Evolutionary conservation across 2,329 filamentous ascomycete species (phyloP), one percentile per base, ranked within the genome.

Genomic region (Thermothelomyces thermophilus): DNA sequence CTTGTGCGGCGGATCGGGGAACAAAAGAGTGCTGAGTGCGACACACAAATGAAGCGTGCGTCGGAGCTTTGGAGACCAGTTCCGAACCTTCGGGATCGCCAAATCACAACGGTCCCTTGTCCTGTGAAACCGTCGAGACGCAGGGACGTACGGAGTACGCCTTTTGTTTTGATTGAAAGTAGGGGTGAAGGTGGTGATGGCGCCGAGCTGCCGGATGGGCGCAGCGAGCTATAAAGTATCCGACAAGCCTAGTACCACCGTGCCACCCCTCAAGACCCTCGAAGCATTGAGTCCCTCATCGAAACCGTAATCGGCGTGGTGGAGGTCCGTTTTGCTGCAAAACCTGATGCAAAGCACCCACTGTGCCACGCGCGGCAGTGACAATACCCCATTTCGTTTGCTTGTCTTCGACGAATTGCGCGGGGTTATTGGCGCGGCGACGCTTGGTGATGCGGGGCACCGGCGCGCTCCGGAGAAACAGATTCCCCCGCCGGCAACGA

Each of bases 401-500:
- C 28, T 19, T 28, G 20, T 20, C 16, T 13, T 20, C 17, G 42
- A 46, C 39, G 19, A 13, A 11, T 14, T 35, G 33, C 40, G 48
- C 48, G 51, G 44, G 51, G 48, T 47, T 48, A 44, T 26, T 22
- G 30, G 33, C n/a, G 22, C n/a, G 30, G 26, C 17, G 26, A 22
- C 35, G 16, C 22, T 19, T 9, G 14, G 8, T 19, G 33, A 33
- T 28, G 44, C 31, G 30, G 33, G 26, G 34, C 28, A 45, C 4
- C 13, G 19, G 20, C 20, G 28, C 41, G 13, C 22, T 22, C 24
- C 54, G 54, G 54, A 31, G 43, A 56, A 56, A 54, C 35, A 52
- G 43, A 56, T 52, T 45, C 46, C 54, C 54, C 51, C 46, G 51
- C 36, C 24, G 39, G 34, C 45, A 47, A 33, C 10, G 10, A 17